Evolutionary conservation across 2,329 filamentous ascomycete genomes (phyloP).

Genomic region (Trichoderma polysporum): DNA sequence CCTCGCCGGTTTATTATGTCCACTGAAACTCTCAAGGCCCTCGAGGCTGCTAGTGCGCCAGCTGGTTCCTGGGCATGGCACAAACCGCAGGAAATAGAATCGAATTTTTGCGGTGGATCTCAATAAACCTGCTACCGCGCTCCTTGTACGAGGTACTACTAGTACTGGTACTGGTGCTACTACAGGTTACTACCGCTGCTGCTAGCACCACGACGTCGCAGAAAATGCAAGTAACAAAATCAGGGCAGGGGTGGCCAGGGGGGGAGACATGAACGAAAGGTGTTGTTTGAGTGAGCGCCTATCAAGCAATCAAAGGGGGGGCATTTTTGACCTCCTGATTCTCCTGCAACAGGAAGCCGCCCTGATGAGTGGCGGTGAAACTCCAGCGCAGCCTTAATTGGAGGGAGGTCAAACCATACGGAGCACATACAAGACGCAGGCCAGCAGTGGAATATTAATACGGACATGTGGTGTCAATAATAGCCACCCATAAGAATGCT

Average conservation of each 20-base stretch:
- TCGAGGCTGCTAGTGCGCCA: slow-evolving; percentile 17
- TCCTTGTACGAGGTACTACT: neutral
- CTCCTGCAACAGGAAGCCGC: slow-evolving; percentile 17
- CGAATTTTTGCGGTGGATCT: slow-evolving; percentile 13
- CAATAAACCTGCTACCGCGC: neutral
- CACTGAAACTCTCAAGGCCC: neutral
- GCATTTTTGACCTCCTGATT: slow-evolving; percentile 13
- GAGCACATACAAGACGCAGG: neutral
- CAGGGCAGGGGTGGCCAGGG: slow-evolving; percentile 12
- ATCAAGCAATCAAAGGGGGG: slow-evolving; percentile 12
- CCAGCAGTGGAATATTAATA: neutral
- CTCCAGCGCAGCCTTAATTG: slow-evolving; percentile 10
- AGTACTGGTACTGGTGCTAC: neutral
- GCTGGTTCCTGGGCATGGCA: slow-evolving; percentile 9
- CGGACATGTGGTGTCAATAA: slow-evolving; percentile 1
- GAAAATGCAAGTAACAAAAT: slow-evolving; percentile 4
- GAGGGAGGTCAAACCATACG: slow-evolving; percentile 10
- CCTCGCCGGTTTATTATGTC: slow-evolving; percentile 1
- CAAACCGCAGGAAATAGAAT: slow-evolving; percentile 11
- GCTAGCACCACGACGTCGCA: slow-evolving; percentile 11
- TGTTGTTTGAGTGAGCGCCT: neutral
- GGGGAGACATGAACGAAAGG: neutral
- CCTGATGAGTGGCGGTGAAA: slow-evolving; percentile 23
- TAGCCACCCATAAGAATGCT: slow-evolving; percentile 11
- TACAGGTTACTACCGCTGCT: neutral